A percentile compares a stretch with the other conserved stretches of the same genome.
These are phyloP conservation scores for Drechslerella dactyloides DNA, from an alignment of 2,329 filamentous ascomycete genomes.

Conservation along the genomic window DNA sequence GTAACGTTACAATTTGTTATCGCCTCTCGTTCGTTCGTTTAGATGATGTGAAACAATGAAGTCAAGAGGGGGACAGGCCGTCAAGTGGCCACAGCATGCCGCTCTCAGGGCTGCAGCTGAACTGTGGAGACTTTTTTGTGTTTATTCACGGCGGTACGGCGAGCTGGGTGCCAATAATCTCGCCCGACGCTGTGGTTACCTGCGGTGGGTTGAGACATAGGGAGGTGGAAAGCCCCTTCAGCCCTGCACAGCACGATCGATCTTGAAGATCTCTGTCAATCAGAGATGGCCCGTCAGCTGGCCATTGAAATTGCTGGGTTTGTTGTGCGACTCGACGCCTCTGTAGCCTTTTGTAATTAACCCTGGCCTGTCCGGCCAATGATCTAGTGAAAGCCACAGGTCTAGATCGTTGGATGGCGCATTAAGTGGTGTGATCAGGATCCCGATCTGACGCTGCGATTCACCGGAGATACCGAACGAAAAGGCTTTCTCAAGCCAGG, in stretches of 20 bases:
- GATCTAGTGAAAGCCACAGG: neutral
- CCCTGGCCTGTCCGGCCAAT: neutral
- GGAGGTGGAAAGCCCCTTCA: conserved; percentile 8
- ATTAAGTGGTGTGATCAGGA: neutral
- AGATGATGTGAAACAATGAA: neutral
- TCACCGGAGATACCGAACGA: conserved; percentile 1
- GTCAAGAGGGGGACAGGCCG: neutral
- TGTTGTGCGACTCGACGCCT: neutral
- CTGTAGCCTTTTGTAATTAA: no score
- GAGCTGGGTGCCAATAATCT: conserved; percentile 11
- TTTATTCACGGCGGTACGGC: neutral
- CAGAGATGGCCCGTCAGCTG: neutral
- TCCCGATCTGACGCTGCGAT: neutral
- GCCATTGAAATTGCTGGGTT: conserved; percentile 1
- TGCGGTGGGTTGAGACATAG: neutral
- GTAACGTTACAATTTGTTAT: neutral
- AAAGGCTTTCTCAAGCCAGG: neutral
- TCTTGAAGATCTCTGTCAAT: neutral
- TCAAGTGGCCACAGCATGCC: conserved; percentile 17
- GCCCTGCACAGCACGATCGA: conserved; percentile 1
- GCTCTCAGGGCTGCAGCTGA: conserved; percentile 42
- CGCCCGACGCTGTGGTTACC: neutral
- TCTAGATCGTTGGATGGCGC: conserved; percentile 6
- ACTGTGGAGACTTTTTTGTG: conserved; percentile 8
- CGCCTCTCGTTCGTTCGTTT: neutral